phyloP scores from a whole-genome alignment of 331 rosid genomes.

The Pyracantha coccinea region DNA sequence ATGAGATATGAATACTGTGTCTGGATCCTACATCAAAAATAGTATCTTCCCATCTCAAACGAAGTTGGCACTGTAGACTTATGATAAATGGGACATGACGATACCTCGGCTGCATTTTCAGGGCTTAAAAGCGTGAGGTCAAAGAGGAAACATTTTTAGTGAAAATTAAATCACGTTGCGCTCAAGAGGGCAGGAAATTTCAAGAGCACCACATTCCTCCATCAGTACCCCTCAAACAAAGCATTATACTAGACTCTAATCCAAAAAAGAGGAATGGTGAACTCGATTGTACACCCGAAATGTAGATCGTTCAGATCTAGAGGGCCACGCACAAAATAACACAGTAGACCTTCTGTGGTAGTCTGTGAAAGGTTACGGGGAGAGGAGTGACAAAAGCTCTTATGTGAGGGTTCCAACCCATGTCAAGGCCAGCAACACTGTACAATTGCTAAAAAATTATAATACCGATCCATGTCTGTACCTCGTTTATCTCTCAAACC shows the following conservation, averaged over 20 bases:
- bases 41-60: neutral
- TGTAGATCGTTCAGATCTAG: neutral
- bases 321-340: neutral
- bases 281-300: too few species aligned
- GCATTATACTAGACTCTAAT: too few species aligned
- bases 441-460: neutral
- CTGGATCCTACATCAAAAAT: neutral
- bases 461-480: conserved; percentile 5
- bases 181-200: neutral
- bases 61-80: neutral
- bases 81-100: neutral
- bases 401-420: neutral
- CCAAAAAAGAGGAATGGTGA: too few species aligned
- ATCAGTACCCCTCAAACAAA: neutral
- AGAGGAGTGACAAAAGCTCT: neutral
- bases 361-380: neutral
- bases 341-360: neutral
- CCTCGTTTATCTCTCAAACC: conserved; percentile 39
- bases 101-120: neutral
- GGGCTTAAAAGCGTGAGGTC: neutral
- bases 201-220: neutral
- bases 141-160: too few species aligned
- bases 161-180: neutral
- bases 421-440: neutral
- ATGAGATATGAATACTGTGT: neutral